Evolutionary conservation across 2,329 filamentous ascomycete species (phyloP).

Genomic region (Ceratocystiopsis brevicomis): DNA sequence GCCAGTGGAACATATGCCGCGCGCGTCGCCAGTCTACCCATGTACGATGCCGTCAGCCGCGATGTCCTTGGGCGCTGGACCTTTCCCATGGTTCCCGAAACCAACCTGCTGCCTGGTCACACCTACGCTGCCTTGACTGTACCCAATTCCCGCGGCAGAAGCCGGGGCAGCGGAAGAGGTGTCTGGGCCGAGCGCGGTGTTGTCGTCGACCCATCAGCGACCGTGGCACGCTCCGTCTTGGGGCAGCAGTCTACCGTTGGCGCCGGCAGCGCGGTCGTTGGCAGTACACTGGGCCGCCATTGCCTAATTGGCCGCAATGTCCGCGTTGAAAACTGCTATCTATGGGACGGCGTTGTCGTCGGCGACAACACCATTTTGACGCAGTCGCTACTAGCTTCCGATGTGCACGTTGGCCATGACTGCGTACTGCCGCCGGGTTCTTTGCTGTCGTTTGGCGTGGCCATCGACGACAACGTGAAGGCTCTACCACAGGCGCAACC

Average conservation of each 20-base stretch:
- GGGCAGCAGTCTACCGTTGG: constrained; percentile 62
- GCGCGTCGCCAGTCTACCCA: constrained; percentile 64
- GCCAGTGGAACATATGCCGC: constrained; percentile 48
- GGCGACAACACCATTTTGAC: constrained; percentile 54
- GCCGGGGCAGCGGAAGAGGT: background rate
- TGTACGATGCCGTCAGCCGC: constrained; percentile 75
- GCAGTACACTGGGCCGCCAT: constrained; percentile 64
- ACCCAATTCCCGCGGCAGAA: constrained; percentile 26
- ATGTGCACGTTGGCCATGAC: constrained; percentile 49
- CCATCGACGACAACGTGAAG: constrained; percentile 40
- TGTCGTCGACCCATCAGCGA: constrained; percentile 50
- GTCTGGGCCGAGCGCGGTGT: constrained; percentile 56
- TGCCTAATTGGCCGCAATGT: constrained; percentile 81
- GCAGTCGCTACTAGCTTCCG: constrained; percentile 58
- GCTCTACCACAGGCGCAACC: background rate
- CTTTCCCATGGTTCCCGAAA: constrained; percentile 76
- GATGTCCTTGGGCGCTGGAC: constrained; percentile 80
- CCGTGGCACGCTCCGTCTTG: constrained; percentile 53
- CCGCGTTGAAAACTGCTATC: constrained; percentile 56
- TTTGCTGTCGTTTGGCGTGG: constrained; percentile 62
- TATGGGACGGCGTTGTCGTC: constrained; percentile 73
- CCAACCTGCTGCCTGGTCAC: constrained; percentile 62
- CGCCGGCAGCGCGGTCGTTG: constrained; percentile 47
- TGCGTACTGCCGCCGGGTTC: constrained; percentile 53
- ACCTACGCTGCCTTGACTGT: constrained; percentile 30